Conservation (phyloP, 192 early-diverging fungal genomes). For the Rhizoclosmatium sp. region DNA sequence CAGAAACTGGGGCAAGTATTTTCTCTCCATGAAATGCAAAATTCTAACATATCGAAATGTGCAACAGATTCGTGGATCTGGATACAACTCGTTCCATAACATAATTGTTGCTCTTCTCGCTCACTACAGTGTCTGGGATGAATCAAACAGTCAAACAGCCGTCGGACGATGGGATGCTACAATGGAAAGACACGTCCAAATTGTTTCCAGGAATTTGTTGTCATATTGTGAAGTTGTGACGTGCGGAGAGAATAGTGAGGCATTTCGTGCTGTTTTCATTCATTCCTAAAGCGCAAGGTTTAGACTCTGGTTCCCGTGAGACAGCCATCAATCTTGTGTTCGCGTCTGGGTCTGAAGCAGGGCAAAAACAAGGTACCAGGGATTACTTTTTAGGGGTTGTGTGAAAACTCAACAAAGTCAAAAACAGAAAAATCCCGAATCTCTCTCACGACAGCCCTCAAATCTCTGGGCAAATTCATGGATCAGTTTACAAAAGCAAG, state of each 20-base stretch:
- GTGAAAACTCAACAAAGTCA: background rate
- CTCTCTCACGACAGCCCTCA: slow-evolving; percentile 31
- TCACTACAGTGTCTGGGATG: slow-evolving; percentile 5
- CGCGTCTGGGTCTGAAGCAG: background rate
- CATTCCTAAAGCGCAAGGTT: too few species aligned
- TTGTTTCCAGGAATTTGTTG: slow-evolving; percentile 63
- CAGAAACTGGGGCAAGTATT: slow-evolving; percentile 24
- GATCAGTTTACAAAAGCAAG: slow-evolving; percentile 32
- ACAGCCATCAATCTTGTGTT: slow-evolving; percentile 1
- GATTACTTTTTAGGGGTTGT: background rate
- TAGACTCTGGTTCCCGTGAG: too few species aligned
- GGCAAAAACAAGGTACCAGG: slow-evolving; percentile 22
- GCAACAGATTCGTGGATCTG: slow-evolving; percentile 46
- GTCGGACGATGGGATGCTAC: slow-evolving; percentile 31
- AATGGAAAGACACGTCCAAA: slow-evolving; percentile 48
- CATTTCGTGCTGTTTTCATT: too few species aligned
- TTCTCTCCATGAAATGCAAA: background rate
- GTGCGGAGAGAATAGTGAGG: background rate
- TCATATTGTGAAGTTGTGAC: slow-evolving; percentile 60
- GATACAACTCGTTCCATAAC: slow-evolving; percentile 55
- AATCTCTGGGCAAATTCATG: slow-evolving; percentile 48
- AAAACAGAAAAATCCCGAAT: slow-evolving; percentile 26
- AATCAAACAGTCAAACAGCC: background rate
- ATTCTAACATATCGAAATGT: background rate
- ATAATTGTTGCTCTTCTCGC: slow-evolving; percentile 44